Evolutionary conservation across 345 rosid genomes (phyloP), one percentile per base, ranked within the genome.

Genomic region (Noccaea caerulescens): DNA sequence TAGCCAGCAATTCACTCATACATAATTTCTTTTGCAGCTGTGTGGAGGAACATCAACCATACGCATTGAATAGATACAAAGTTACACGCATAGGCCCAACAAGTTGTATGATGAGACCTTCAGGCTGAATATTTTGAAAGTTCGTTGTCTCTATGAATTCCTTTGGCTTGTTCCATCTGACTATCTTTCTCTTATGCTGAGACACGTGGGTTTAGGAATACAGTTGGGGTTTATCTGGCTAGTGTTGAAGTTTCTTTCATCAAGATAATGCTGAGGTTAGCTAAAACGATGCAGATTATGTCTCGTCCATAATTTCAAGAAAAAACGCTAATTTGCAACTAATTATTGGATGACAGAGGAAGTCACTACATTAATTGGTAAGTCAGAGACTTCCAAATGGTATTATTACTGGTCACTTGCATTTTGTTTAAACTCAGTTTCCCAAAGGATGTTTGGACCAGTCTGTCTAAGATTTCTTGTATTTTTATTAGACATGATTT

Each of bases 101-200:
- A 54, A 63, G 49, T 72, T 65, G 45, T 56, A 45, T 56, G 64
- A 56, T 53, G 41, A 33, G 27, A 13, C 55, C 14, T 53, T 34
- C 10, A 45, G 57, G 69, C 6, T 54, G 69, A 46, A 18, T 20
- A 46, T 58, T 39, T 60, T 59, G 67, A 38, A 70, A 14, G 34
- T 50, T 39, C 5, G 11, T 60, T 0, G 58, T 38, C 51, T 64
- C 49, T 10, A 23, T 13, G 3, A 56, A 11, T 27, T 10, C n/a
- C 4, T 64, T 72, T 57, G 45, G n/a, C 5, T 11, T 58, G 77
- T 57, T 66, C 30, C 38, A 8, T 66, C 45, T 38, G 53, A 39
- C 27, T 57, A 58, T 50, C 66, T 66, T 39, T 66, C 53, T 58
- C 54, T 64, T 64, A 46, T 64, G 58, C 56, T 64, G 42, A 37